Evolutionary conservation across 257 asterid genomes (phyloP), one percentile per base, ranked within the genome.

Genomic region (Anisodus tanguticus): DNA sequence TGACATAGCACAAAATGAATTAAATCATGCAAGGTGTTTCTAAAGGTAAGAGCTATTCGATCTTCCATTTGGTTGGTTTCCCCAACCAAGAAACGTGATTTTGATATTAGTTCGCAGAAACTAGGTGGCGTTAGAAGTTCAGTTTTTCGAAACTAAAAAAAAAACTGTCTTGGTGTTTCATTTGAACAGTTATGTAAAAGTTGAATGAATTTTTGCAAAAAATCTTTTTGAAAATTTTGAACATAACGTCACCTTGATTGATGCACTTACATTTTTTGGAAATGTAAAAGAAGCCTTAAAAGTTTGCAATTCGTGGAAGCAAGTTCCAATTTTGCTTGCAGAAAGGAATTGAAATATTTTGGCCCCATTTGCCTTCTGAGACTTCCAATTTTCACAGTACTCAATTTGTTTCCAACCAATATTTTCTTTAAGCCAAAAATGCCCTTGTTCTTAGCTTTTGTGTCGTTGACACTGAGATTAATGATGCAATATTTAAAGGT

Each of bases 241-340:
- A 64, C 41, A 16, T 22, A 13, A 64, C 43, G 16, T n/a, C 5
- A 35, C 72, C 72, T 35, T 5, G 39, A 81, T 26, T 37, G 31
- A n/a, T 53, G 69, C 85, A 64, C 78, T 37, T 69, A 6, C 63
- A 59, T 67, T 82, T 43, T 41, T 74, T 41, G 64, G 85, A 83
- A 11, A 31, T 59, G 53, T 41, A 71, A 60, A 51, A 39, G 45
- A 37, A 37, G 76, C 43, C 78, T 60, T 55, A 54, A 8, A 80
- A 43, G 62, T 64, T 71, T 80, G 67, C 72, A 45, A 80, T 49
- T 59, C 88, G 82, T 87, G 86, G 35, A 87, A 87, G 88, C 76
- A 70, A 85, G 2, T 81, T 63, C 16, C 55, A 83, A 45, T 45
- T 22, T 84, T 59, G 84, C 86, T 84, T 87, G 62, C 17, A 37